phyloP scores from a whole-genome alignment of 148 eudicot genomes.

The Heliosperma pusillum region DNA sequence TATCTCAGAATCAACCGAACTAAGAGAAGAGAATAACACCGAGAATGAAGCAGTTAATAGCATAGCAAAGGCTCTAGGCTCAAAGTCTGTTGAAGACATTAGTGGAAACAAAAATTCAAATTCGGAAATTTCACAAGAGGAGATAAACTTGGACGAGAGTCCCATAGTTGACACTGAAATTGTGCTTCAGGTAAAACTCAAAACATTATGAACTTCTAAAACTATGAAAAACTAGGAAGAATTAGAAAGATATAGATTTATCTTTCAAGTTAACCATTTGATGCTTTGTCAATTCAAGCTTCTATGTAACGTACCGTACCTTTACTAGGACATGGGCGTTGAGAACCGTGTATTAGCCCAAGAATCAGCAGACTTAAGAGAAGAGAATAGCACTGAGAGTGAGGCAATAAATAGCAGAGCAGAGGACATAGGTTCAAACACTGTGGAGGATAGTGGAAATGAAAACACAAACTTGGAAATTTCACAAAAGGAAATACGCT shows the following conservation, averaged over 20 bases:
- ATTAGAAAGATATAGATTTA: not conserved
- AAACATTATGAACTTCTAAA: not conserved
- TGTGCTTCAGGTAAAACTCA: not conserved
- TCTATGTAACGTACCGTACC: not conserved
- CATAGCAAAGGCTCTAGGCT: not conserved
- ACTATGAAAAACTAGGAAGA: not conserved
- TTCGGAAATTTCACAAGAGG: not conserved
- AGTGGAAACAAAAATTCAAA: not conserved
- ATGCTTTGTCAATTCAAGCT: not conserved
- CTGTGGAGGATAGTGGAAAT: not conserved
- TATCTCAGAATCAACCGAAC: not conserved
- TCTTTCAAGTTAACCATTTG: not conserved
- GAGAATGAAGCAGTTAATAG: not conserved
- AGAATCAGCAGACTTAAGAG: not conserved
- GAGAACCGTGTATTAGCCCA: not conserved
- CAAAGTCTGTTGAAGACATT: not conserved
- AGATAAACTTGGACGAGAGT: not conserved
- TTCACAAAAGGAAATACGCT: not conserved
- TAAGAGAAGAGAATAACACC: not conserved
- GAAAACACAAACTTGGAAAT: not conserved
- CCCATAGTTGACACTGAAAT: not conserved
- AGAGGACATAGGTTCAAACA: not conserved
- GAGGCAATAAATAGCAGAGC: not conserved
- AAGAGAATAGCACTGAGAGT: not conserved
- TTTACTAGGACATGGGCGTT: not conserved